Percentiles rank a stretch among this genome's conserved stretches.
phyloP scores from a whole-genome alignment of 805 yeast species.

The Groenewaldozyma tartarivorans region DNA sequence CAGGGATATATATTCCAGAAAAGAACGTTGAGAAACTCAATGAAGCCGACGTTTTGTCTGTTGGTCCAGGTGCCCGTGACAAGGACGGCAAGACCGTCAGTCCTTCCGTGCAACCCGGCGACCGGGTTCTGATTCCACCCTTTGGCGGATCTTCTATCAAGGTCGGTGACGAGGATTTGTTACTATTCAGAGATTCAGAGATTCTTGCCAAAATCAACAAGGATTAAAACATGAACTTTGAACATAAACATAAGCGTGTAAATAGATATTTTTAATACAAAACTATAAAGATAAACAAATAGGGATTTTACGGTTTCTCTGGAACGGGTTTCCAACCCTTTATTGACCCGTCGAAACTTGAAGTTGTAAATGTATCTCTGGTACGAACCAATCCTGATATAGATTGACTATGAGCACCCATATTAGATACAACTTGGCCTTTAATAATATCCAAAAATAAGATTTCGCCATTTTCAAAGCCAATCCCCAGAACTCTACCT shows the following conservation, averaged over 20 bases:
- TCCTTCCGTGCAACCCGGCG: slow-evolving; percentile 79
- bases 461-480: slow-evolving; percentile 69
- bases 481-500: slow-evolving; percentile 64
- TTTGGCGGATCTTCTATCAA: slow-evolving; percentile 89
- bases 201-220: slow-evolving; percentile 80
- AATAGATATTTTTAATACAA: too few relatives aligned
- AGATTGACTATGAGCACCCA: slow-evolving; percentile 56
- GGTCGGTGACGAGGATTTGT: slow-evolving; percentile 63
- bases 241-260: not conserved
- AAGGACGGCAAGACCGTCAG: slow-evolving; percentile 63
- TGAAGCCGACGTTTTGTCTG: slow-evolving; percentile 85
- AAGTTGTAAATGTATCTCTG: slow-evolving; percentile 43
- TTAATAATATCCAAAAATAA: slow-evolving; percentile 69
- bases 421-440: slow-evolving; percentile 51
- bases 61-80: slow-evolving; percentile 87
- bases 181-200: slow-evolving; percentile 87
- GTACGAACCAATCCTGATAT: slow-evolving; percentile 56
- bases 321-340: slow-evolving; percentile 24
- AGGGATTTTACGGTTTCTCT: too few relatives aligned
- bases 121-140: slow-evolving; percentile 86
- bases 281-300: too few relatives aligned
- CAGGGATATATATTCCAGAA: slow-evolving; percentile 91
- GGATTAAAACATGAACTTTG: slow-evolving; percentile 32
- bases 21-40: slow-evolving; percentile 90
- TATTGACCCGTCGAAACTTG: slow-evolving; percentile 66